Evolutionary conservation across 768 basidiomycete genomes (phyloP), one percentile per base, ranked within the genome.

Genomic region (Mycena amicta): DNA sequence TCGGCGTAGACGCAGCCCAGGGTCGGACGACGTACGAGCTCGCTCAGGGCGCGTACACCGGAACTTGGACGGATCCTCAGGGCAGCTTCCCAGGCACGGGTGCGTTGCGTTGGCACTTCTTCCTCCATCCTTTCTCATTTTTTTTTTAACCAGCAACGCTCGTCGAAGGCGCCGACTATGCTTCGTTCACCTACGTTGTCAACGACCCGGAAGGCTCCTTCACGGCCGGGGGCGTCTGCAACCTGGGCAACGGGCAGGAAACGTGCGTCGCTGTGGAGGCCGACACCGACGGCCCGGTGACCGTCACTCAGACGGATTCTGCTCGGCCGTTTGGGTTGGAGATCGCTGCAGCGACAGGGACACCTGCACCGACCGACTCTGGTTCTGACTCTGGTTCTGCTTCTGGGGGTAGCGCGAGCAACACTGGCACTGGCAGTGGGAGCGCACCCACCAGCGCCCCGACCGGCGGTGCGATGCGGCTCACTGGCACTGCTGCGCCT

Each of bases 121-220:
- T 47, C 40, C 11, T 6, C 20, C 30, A 22, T 33, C 25, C 30
- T 50, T 25, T 20, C 11, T 31, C 5, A 23, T 23, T 51, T n/a
- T n/a, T n/a, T n/a, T n/a, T n/a, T n/a, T 37, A 52, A 49, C 16
- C 59, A 81, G 80, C 75, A 5, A 80, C 79, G 0, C 72, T 82
- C n/a, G 72, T 80, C 45, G 75, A 77, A 63, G 80, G 77, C 12
- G 62, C 79, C 1, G 67, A 67, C 52, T 73, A 73, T 45, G 79
- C 75, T 15, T 72, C 71, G 22, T 62, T 79, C 54, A 77, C 75
- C 15, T 77, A 74, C 61, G 71, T 61, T 52, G 59, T 68, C 55
- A 49, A 60, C 16, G 53, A 33, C 5, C 39, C 26, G 27, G 53
- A 56, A 40, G 75, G 75, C 65, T 57, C 59, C 2, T 62, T 75